A percentile compares a stretch with the other conserved stretches of the same genome.
phyloP scores from a whole-genome alignment of 2,329 filamentous ascomycete species.

The Pseudomassariella vexata region DNA sequence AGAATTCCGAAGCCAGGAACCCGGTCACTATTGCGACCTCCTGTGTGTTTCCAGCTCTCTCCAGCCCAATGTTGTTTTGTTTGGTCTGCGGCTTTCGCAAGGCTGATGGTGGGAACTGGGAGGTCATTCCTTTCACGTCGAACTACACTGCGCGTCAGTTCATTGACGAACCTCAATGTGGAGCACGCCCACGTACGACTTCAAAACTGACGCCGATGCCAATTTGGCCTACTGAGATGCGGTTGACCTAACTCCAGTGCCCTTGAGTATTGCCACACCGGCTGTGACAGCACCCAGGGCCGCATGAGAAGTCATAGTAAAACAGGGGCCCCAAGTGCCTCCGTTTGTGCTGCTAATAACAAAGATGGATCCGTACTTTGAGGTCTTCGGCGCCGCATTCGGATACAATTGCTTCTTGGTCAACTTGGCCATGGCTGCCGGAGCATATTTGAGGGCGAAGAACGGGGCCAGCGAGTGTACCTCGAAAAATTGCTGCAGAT shows the following conservation, averaged over 20 bases:
- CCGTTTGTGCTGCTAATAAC: conserved; percentile 55
- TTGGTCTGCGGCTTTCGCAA: conserved; percentile 43
- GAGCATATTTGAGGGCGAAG: conserved; percentile 59
- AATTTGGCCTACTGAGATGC: conserved; percentile 35
- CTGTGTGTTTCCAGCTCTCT: conserved; percentile 49
- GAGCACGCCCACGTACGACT: conserved; percentile 24
- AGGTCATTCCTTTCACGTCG: conserved; percentile 42
- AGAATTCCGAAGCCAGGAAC: conserved; percentile 58
- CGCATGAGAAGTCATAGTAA: conserved; percentile 55
- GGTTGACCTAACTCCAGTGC: conserved; percentile 56
- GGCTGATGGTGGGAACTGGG: conserved; percentile 49
- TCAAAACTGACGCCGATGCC: conserved; percentile 36
- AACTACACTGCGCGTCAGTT: conserved; percentile 21
- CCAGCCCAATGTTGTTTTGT: conserved; percentile 48
- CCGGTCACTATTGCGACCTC: conserved; percentile 57
- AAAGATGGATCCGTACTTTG: conserved; percentile 56
- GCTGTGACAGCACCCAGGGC: conserved; percentile 55
- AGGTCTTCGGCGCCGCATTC: conserved; percentile 55
- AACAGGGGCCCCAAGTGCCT: conserved; percentile 54
- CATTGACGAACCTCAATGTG: background rate
- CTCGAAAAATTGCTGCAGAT: conserved; percentile 53
- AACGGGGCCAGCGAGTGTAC: conserved; percentile 57
- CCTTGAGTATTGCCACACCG: conserved; percentile 52
- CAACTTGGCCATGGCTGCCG: conserved; percentile 57
- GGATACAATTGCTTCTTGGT: conserved; percentile 48